phyloP scores from a whole-genome alignment of 108 stramenopile species.

The Skeletonema potamos region DNA sequence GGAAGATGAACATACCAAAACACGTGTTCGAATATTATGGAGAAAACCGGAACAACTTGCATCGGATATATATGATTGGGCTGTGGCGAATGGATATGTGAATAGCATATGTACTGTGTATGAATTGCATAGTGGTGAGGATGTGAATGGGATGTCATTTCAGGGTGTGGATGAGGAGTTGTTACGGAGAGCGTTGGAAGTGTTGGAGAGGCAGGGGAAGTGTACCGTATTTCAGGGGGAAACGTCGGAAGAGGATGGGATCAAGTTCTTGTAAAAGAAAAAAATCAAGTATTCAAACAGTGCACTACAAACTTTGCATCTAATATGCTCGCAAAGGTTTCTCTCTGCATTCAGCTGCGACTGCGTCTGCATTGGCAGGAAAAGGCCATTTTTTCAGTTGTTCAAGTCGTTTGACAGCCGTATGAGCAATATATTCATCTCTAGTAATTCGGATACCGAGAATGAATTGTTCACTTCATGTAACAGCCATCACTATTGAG shows the following conservation, averaged over 20 bases:
- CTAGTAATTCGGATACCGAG: no score
- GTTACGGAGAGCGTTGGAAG: conserved; percentile 69
- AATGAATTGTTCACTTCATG: no score
- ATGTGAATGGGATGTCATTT: conserved; percentile 87
- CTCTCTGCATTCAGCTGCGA: no score
- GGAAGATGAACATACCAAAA: conserved; percentile 64
- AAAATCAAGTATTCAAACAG: no score
- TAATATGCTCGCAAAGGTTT: no score
- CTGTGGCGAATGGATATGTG: conserved; percentile 66
- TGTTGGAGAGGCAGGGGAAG: conserved; percentile 81
- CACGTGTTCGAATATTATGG: conserved; percentile 81
- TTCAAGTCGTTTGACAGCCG: no score
- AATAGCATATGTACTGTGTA: conserved; percentile 82
- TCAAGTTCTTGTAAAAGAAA: conserved; percentile 79
- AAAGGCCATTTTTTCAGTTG: no score
- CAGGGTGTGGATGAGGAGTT: conserved; percentile 86
- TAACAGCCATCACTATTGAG: no score
- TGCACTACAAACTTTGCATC: no score
- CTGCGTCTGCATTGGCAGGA: no score
- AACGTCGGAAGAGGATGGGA: conserved; percentile 82
- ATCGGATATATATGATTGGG: conserved; percentile 87
- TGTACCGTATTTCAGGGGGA: conserved; percentile 84
- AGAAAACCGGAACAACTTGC: conserved; percentile 86
- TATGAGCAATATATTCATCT: no score
- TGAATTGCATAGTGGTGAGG: conserved; percentile 79